Evolutionary conservation across 2,329 filamentous ascomycete genomes (phyloP), one percentile per base, ranked within the genome.

Genomic region (Plenodomus tracheiphilus): DNA sequence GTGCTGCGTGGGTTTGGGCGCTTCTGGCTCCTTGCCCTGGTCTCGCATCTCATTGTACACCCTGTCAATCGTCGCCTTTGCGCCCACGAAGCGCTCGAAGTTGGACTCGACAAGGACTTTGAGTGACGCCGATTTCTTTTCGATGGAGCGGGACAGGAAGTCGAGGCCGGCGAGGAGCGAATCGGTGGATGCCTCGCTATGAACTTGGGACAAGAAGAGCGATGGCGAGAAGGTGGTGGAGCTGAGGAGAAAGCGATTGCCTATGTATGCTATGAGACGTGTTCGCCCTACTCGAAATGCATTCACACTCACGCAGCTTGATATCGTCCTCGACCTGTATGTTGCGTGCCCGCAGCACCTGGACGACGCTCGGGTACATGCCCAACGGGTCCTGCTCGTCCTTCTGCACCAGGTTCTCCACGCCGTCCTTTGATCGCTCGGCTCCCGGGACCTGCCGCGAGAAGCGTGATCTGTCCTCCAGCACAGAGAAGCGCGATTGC

Each of bases 51-150:
- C 94, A 54, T 87, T 95, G 75, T 99, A 99, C 43, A 99, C 94
- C 74, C 96, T 96, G 75, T 99, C 94, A 65, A 99, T 97, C 7
- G 93, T 97, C 16, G 93, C 90, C 73, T 99, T 99, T 37, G 94
- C 94, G 55, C 91, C 88, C 47, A 99, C 94, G 76, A 99, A 99
- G 58, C 93, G 88, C 74, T 99, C 95, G 69, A 99, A 99, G 71
- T 99, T 99, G 56, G 90, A 93, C 73, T 99, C 94, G 19, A 99
- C 94, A 16, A 99, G 81, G 10, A 96, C 89, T 70, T 99, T 99
- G 53, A 99, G 82, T 3, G 92, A 97, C 0, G 93, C 94, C 0
- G 93, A 97, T 73, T 99, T 99, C 74, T 97, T 90, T 65, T 97
- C 94, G 65, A 99, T 99, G 1, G 93, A 97, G 53, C 84, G 84